Percentiles rank a stretch among this genome's conserved stretches.
These are phyloP conservation scores for Abrus pulchellus DNA, from an alignment of 306 rosid species.

Conservation along the genomic window DNA sequence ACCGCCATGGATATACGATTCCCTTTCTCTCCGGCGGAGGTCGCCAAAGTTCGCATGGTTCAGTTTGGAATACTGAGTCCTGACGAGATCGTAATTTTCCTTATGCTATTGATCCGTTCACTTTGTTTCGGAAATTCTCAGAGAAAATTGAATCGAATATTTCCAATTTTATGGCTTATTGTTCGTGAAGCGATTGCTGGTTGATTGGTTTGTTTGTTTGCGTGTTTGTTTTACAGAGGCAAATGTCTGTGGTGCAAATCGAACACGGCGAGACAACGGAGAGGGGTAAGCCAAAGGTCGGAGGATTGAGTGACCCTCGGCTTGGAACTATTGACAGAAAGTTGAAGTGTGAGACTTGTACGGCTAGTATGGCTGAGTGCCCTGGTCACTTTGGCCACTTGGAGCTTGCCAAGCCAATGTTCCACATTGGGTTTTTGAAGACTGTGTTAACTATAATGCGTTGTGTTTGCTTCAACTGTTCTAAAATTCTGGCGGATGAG, in stretches of 20 bases:
- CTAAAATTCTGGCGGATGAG: conserved; percentile 91
- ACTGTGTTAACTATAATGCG: conserved; percentile 87
- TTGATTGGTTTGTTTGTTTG: conserved; percentile 41
- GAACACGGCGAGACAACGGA: conserved; percentile 93
- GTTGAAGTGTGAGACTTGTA: conserved; percentile 96
- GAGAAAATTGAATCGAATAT: neutral
- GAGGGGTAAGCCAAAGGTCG: conserved; percentile 90
- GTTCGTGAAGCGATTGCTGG: neutral
- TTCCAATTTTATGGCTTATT: neutral
- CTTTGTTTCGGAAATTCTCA: neutral
- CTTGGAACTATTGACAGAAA: conserved; percentile 94
- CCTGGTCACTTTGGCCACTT: conserved; percentile 98
- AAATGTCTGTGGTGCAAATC: conserved; percentile 96
- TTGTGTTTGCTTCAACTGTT: conserved; percentile 95
- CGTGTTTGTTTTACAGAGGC: conserved; percentile 66
- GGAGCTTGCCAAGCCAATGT: conserved; percentile 99
- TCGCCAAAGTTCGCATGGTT: conserved; percentile 86
- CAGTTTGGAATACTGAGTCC: conserved; percentile 97
- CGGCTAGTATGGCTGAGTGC: conserved; percentile 96
- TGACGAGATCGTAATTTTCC: conserved; percentile 85
- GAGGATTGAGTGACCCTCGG: conserved; percentile 90
- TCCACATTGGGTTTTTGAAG: conserved; percentile 93
- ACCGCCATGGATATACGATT: conserved; percentile 94
- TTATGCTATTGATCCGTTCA: neutral
- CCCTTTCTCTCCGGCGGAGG: conserved; percentile 98